phyloP scores from a whole-genome alignment of 1,284 basidiomycete species.

The Gomphus bonarii region DNA sequence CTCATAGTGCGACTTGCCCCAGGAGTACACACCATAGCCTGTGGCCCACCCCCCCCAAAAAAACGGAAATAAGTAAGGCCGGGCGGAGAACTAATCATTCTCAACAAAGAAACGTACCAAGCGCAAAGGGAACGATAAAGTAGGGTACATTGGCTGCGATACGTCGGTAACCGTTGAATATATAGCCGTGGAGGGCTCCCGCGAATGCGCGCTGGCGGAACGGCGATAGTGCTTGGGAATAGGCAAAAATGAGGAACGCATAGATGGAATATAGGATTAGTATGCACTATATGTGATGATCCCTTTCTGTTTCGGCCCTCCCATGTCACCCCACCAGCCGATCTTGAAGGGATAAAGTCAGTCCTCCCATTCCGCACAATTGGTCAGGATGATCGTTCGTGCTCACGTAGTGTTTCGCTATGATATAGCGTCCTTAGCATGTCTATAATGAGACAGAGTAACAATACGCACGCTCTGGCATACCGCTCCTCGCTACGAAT shows the following conservation, averaged over 20 bases:
- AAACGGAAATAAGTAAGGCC: too few relatives aligned
- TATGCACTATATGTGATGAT: conserved; percentile 70
- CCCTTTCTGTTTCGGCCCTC: conserved; percentile 66
- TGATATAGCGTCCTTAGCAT: neutral
- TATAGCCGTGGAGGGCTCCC: conserved; percentile 61
- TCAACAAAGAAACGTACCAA: conserved; percentile 47
- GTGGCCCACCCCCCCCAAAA: too few relatives aligned
- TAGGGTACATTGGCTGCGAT: conserved; percentile 69
- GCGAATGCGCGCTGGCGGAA: conserved; percentile 68
- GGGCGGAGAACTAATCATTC: too few relatives aligned
- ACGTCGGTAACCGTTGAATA: conserved; percentile 84
- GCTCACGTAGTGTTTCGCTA: conserved; percentile 63
- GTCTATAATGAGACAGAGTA: neutral
- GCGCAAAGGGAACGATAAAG: conserved; percentile 67
- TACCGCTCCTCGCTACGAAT: conserved; percentile 47
- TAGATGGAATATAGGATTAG: conserved; percentile 4
- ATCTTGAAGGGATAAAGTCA: conserved; percentile 34
- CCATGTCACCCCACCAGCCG: conserved; percentile 87
- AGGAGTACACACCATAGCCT: conserved; percentile 82
- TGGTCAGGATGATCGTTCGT: neutral
- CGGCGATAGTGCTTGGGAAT: conserved; percentile 62
- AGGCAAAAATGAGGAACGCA: neutral
- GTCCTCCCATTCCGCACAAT: neutral
- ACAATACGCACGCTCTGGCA: conserved; percentile 62
- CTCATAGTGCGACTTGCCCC: conserved; percentile 64